Conservation (phyloP, 2,329 filamentous ascomycete genomes). For the Coccinonectria pachysandricola region DNA sequence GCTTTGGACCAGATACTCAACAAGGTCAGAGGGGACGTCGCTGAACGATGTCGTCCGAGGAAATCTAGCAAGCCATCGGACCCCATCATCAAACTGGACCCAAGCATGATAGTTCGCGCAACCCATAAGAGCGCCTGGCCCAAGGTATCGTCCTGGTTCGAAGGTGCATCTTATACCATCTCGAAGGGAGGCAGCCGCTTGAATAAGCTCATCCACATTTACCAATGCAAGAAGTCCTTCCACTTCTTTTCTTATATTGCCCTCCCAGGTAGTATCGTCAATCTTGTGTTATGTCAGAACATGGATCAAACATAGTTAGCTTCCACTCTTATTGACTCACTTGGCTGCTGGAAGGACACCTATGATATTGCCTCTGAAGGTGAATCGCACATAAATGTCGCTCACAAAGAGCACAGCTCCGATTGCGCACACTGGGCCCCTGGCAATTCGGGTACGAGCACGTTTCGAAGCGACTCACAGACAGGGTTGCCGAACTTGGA, state of each 20-base stretch:
- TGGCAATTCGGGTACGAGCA: conserved; percentile 3
- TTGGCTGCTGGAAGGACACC: conserved; percentile 1
- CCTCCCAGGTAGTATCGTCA: conserved; percentile 2
- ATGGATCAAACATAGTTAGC: not conserved
- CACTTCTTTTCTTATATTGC: conserved; percentile 1
- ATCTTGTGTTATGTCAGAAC: conserved; percentile 1
- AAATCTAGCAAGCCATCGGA: conserved; percentile 15
- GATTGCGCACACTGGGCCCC: conserved; percentile 4
- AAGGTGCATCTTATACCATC: conserved; percentile 8
- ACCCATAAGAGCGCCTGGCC: conserved; percentile 12
- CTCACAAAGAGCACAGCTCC: conserved; percentile 2
- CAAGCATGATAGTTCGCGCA: conserved; percentile 16
- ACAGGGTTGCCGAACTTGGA: not conserved
- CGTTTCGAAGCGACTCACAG: conserved; percentile 4
- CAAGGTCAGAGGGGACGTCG: conserved; percentile 11
- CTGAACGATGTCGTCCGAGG: conserved; percentile 12
- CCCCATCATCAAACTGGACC: conserved; percentile 15
- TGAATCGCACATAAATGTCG: conserved; percentile 5
- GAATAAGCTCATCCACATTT: conserved; percentile 4
- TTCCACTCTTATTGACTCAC: conserved; percentile 3
- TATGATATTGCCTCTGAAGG: conserved; percentile 2
- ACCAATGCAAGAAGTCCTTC: conserved; percentile 2
- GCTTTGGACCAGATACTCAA: conserved; percentile 19
- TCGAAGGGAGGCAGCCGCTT: conserved; percentile 7
- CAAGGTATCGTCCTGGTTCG: conserved; percentile 6